Conservation (phyloP, 495 filamentous ascomycete genomes). For the Sporormia fimetaria region DNA sequence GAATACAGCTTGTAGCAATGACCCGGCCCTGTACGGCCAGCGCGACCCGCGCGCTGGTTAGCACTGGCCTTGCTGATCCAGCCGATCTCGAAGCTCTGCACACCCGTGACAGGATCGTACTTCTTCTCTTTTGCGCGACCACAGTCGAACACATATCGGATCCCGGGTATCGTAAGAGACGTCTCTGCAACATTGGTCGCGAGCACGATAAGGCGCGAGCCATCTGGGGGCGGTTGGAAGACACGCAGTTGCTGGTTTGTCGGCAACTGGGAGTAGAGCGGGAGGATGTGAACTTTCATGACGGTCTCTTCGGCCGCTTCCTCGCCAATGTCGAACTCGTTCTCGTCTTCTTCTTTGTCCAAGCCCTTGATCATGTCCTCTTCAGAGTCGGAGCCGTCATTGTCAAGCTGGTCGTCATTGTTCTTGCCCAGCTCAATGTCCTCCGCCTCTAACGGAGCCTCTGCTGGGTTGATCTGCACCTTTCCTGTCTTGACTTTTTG, state of each 20-base stretch:
- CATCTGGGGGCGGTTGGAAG: slow-evolving; percentile 79
- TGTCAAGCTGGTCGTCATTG: slow-evolving; percentile 22
- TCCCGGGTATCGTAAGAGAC: slow-evolving; percentile 88
- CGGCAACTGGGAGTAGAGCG: slow-evolving; percentile 88
- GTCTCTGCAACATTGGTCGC: slow-evolving; percentile 98
- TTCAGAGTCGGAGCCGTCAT: slow-evolving; percentile 32
- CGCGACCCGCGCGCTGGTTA: slow-evolving; percentile 83
- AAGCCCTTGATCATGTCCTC: slow-evolving; percentile 34
- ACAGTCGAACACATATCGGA: slow-evolving; percentile 91
- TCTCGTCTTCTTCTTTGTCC: slow-evolving; percentile 44
- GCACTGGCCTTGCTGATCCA: slow-evolving; percentile 99
- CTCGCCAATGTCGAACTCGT: slow-evolving; percentile 48
- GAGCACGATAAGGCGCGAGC: slow-evolving; percentile 75
- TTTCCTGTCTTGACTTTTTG: slow-evolving; percentile 45
- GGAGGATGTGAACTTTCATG: slow-evolving; percentile 66
- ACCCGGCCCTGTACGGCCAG: slow-evolving; percentile 88
- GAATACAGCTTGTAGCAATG: slow-evolving; percentile 94
- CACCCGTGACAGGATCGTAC: slow-evolving; percentile 71
- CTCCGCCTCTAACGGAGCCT: slow-evolving; percentile 72
- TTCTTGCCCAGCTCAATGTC: slow-evolving; percentile 67
- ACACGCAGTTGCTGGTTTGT: slow-evolving; percentile 86
- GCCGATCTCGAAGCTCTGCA: slow-evolving; percentile 87
- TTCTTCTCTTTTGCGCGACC: slow-evolving; percentile 85
- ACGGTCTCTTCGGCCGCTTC: slow-evolving; percentile 37
- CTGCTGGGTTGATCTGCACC: slow-evolving; percentile 62